A percentile compares a stretch with the other conserved stretches of the same genome.
Evolutionary conservation across 2,329 filamentous ascomycete genomes (phyloP).

Genomic region (Penicillium sp.): DNA sequence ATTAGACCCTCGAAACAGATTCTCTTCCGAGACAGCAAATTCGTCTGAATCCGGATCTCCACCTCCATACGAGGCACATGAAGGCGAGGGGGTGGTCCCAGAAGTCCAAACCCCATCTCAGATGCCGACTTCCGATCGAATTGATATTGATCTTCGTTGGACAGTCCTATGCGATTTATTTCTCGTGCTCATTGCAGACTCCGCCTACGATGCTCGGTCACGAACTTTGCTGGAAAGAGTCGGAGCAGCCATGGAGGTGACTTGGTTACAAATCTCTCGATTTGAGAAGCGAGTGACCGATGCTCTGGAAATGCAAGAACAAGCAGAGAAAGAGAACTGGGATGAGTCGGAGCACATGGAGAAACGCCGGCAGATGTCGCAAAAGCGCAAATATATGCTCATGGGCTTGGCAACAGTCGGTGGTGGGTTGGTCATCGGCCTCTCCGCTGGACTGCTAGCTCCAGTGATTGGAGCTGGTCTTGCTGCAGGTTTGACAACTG

Average conservation of each 20-base stretch:
- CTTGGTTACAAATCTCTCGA: slow-evolving; percentile 89
- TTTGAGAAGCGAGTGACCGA: slow-evolving; percentile 98
- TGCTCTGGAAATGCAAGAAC: slow-evolving; percentile 95
- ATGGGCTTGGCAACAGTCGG: slow-evolving; percentile 97
- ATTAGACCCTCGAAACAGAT: slow-evolving; percentile 26
- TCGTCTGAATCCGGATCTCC: slow-evolving; percentile 53
- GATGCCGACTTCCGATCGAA: slow-evolving; percentile 74
- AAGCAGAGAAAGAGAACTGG: slow-evolving; percentile 93
- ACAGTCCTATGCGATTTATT: slow-evolving; percentile 96
- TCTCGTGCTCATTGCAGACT: slow-evolving; percentile 93
- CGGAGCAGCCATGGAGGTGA: slow-evolving; percentile 74
- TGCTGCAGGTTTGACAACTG: slow-evolving; percentile 90
- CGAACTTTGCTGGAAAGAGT: slow-evolving; percentile 80
- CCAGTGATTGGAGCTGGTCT: slow-evolving; percentile 92
- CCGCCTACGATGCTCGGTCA: slow-evolving; percentile 86
- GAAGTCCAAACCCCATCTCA: slow-evolving; percentile 81
- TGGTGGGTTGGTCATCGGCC: slow-evolving; percentile 88
- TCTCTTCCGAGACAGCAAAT: slow-evolving; percentile 37
- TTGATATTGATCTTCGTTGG: slow-evolving; percentile 96
- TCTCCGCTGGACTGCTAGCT: slow-evolving; percentile 87
- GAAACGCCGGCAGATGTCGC: slow-evolving; percentile 72
- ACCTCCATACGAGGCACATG: slow-evolving; percentile 58
- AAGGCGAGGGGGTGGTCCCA: slow-evolving; percentile 66
- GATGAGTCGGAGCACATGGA: slow-evolving; percentile 96
- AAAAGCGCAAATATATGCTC: slow-evolving; percentile 83